Conservation (phyloP, 768 basidiomycete species). For the Tricholoma sp. region DNA sequence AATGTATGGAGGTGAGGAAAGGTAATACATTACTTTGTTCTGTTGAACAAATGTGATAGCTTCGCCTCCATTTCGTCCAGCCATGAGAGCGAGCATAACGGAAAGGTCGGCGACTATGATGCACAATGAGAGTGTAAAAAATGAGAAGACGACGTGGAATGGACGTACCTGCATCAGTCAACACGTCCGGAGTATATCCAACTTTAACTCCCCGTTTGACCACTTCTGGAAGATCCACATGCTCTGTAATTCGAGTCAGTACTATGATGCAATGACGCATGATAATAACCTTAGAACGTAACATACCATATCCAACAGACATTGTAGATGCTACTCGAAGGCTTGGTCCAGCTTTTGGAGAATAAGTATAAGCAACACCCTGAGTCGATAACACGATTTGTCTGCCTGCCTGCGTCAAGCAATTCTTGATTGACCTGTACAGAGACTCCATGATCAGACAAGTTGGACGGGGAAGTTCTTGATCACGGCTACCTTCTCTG, state of each 20-base stretch:
- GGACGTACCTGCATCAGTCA: constrained; percentile 78
- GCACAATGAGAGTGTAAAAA: neutral
- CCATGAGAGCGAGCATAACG: constrained; percentile 93
- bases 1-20: neutral
- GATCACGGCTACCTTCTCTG: constrained; percentile 53
- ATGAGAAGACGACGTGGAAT: neutral
- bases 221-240: constrained; percentile 61
- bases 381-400: neutral
- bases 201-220: constrained; percentile 60
- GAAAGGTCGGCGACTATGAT: constrained; percentile 79
- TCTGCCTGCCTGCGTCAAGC: constrained; percentile 45
- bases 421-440: constrained; percentile 69
- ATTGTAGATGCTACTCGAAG: constrained; percentile 88
- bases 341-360: constrained; percentile 55
- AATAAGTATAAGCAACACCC: neutral
- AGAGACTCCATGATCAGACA: constrained; percentile 5
- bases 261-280: neutral
- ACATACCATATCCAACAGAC: constrained; percentile 82
- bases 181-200: constrained; percentile 91
- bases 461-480: neutral
- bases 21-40: constrained; percentile 47
- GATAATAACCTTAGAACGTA: neutral
- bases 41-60: constrained; percentile 60
- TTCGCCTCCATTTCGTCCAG: constrained; percentile 72
- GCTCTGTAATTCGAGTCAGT: constrained; percentile 50